A percentile compares a stretch with the other conserved stretches of the same genome.
phyloP scores from a whole-genome alignment of 2,329 filamentous ascomycete species.

The Fusarium coffeatum region DNA sequence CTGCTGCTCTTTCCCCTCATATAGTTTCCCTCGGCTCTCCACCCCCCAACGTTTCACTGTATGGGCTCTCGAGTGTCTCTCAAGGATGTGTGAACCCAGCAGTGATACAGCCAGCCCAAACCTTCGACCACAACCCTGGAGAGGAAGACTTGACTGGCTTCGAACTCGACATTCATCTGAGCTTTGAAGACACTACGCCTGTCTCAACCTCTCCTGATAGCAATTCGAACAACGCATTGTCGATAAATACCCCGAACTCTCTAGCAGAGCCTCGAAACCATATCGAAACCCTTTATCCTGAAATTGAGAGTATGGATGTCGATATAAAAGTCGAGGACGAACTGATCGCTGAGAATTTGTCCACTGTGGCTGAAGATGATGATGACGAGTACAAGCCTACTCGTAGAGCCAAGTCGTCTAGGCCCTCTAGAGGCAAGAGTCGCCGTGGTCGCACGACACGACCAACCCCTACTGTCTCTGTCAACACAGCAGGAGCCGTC shows the following conservation, averaged over 20 bases:
- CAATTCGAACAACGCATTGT: neutral
- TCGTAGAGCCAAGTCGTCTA: slow-evolving; percentile 4
- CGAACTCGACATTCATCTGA: slow-evolving; percentile 5
- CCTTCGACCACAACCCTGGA: neutral
- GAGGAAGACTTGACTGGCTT: slow-evolving; percentile 1
- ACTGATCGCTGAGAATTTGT: neutral
- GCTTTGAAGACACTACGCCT: slow-evolving; percentile 5
- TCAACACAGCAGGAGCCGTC: slow-evolving; percentile 12
- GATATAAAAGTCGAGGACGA: slow-evolving; percentile 6
- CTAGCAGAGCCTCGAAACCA: slow-evolving; percentile 2
- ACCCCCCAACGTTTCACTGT: slow-evolving; percentile 24
- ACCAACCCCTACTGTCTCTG: neutral
- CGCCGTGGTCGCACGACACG: slow-evolving; percentile 32
- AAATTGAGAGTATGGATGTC: slow-evolving; percentile 13
- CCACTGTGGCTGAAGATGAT: neutral
- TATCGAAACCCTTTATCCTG: slow-evolving; percentile 17
- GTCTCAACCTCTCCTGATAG: neutral
- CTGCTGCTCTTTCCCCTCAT: slow-evolving; percentile 20
- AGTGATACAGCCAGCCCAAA: slow-evolving; percentile 27
- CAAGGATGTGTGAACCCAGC: slow-evolving; percentile 34
- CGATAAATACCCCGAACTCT: neutral
- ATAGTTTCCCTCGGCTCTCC: slow-evolving; percentile 14
- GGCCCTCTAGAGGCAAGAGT: slow-evolving; percentile 2
- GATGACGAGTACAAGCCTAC: slow-evolving; percentile 17
- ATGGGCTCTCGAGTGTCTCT: slow-evolving; percentile 20